Evolutionary conservation across 352 stramenopile genomes (phyloP), one percentile per base, ranked within the genome.

Genomic region (Phytophthora sojae): DNA sequence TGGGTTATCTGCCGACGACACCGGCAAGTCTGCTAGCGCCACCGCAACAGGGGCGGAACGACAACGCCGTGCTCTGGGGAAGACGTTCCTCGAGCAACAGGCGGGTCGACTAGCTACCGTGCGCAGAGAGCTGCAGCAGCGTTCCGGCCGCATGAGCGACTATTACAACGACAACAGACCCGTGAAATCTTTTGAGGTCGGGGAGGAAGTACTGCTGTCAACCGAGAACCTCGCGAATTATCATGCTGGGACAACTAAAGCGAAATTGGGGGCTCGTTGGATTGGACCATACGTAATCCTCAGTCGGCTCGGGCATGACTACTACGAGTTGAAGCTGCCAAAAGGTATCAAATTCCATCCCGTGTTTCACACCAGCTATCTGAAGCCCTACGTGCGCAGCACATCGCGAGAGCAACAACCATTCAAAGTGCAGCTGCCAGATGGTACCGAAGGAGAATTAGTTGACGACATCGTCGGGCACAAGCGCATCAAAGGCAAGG

Each of bases 101-200:
- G 32, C 32, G 2, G 57, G 59, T 32, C 19, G 19, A 5, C 30
- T 73, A 26, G 51, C 29, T 8, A 52, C 9, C 4, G 51, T 56
- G 15, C 39, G 58, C 7, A 50, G 58, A 8, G 39, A 57, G 14
- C 42, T 73, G 14, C 39, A 58, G 30, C n/a, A 17, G 58, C 53
- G 23, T 54, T n/a, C 62, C 11, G 65, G 67, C 15, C 44, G 19
- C 12, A 67, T 67, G 52, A 55, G 42, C 12, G 12, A 44, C 5
- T 58, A 60, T 30, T 73, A 73, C 17, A 51, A 73, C 37, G 29
- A 9, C n/a, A 73, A 73, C 26, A 17, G 65, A 32, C 65, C 39
- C 6, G 14, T 37, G 2, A 42, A 67, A 23, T 25, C 15, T 37
- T 73, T 73, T 58, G 21, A 25, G 2, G 50, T 73, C 14, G 57